phyloP scores from a whole-genome alignment of 495 filamentous ascomycete species.

The Darksidea phi region DNA sequence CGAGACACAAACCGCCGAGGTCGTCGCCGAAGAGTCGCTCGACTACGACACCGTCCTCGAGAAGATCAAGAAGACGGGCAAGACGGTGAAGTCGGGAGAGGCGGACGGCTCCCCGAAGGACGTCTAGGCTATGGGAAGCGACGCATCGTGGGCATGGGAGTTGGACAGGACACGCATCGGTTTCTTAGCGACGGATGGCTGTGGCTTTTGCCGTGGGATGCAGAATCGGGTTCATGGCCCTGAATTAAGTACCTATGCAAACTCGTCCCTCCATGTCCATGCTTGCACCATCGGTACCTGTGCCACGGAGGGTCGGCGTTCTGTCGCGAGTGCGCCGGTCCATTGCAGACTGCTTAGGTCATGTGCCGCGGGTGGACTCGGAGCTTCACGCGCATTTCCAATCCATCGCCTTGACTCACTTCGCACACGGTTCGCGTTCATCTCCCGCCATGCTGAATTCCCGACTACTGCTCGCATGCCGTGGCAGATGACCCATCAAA shows the following conservation, averaged over 20 bases:
- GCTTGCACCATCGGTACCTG: background rate
- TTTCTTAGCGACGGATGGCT: background rate
- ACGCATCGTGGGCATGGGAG: background rate
- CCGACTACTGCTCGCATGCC: conserved; percentile 7
- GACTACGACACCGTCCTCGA: conserved; percentile 77
- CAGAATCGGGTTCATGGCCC: no score
- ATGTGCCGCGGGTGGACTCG: conserved; percentile 9
- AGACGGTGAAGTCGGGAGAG: conserved; percentile 76
- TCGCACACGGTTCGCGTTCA: conserved; percentile 6
- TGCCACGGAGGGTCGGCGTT: background rate
- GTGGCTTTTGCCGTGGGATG: no score
- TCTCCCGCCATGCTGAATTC: background rate
- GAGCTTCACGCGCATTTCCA: conserved; percentile 11
- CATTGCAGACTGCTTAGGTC: background rate
- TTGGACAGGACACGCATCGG: no score
- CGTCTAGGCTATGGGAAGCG: conserved; percentile 10
- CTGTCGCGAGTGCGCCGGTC: background rate
- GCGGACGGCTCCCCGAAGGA: conserved; percentile 46
- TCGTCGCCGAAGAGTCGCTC: conserved; percentile 64
- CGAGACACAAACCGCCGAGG: conserved; percentile 72
- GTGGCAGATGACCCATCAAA: conserved; percentile 25
- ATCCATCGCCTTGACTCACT: conserved; percentile 25
- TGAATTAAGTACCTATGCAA: no score
- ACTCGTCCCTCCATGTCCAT: no score
- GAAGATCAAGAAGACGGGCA: conserved; percentile 94